These are phyloP conservation scores for Wickerhamomyces alni DNA, from an alignment of 805 yeast species.

Conservation along the genomic window DNA sequence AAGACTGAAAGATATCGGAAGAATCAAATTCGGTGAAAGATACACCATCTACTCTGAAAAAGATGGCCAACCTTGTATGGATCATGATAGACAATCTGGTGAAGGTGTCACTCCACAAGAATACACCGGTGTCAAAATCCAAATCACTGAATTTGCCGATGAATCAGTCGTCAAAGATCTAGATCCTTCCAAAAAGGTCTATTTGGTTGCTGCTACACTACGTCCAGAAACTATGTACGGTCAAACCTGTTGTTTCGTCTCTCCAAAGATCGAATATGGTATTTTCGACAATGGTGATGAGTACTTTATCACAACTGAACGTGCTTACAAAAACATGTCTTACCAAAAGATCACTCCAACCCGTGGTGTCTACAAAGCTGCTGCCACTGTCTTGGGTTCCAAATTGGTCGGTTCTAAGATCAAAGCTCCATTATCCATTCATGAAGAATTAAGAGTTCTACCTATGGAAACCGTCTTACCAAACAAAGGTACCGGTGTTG, in stretches of 20 bases:
- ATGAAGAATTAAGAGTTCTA: constrained; percentile 68
- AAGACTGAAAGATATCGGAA: constrained; percentile 75
- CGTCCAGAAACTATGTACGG: constrained; percentile 99
- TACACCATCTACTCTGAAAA: constrained; percentile 95
- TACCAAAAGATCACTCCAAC: constrained; percentile 88
- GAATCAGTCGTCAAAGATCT: constrained; percentile 35
- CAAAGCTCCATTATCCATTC: constrained; percentile 72
- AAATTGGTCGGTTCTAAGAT: constrained; percentile 81
- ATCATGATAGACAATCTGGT: constrained; percentile 95
- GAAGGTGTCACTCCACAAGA: constrained; percentile 98
- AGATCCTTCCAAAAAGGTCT: constrained; percentile 55
- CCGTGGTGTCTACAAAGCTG: constrained; percentile 71
- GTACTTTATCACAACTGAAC: constrained; percentile 81
- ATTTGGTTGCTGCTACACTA: constrained; percentile 90
- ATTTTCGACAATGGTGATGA: constrained; percentile 76
- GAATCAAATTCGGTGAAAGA: constrained; percentile 96
- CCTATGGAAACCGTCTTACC: constrained; percentile 98
- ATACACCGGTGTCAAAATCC: constrained; percentile 87
- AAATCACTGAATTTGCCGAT: constrained; percentile 51
- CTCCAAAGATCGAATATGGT: constrained; percentile 92
- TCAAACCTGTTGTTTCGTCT: constrained; percentile 96
- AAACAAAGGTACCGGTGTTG: constrained; percentile 97
- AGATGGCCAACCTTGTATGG: constrained; percentile 99
- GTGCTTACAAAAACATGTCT: constrained; percentile 96
- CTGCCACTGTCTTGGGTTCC: constrained; percentile 58